Base-by-base conservation (phyloP, 2,329 filamentous ascomycete genomes). In the Canariomyces notabilis region DNA sequence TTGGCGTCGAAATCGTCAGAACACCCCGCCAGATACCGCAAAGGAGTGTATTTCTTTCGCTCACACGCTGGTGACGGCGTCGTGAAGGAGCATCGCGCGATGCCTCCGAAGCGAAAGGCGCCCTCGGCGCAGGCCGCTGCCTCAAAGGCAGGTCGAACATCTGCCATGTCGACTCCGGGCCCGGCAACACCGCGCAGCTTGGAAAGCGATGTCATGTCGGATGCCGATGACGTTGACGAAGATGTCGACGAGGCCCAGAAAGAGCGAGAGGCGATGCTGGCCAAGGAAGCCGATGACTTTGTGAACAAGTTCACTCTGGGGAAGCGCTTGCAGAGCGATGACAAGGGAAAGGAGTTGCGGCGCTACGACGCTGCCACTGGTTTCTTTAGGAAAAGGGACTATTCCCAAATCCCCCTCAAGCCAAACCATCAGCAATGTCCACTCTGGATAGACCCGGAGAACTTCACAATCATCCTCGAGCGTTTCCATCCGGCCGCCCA, bases 361-460 rank as follows among this genome's bases (percentile, higher is more conserved):
- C 52, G 53, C 38, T 44, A 53, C 33, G 64, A 66, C 37, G 55
- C 60, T 8, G 63, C 63, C 9, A 59, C 64, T 15, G 53, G 49
- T 6, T 60, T 59, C 41, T 65, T 65, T 39, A 60, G 59, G 29
- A 60, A 59, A 37, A 58, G 61, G 53, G 89, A 98, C 66, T 93
- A 93, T 64, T 90, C 87, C 39, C 85, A 85, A 55, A 75, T 95
- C 31, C 73, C 80, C 31, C 73, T 96, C 55, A 97, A 96, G 67
- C 80, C 85, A 3, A 91, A 97, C 65, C 89, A 95, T 69, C 80
- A 83, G 53, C 89, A 90, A 61, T 83, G 93, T 14, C 93, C 93
- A 14, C 76, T 97, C 49, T 97, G 89, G 88, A 93, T 98, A 57
- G 89, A 96, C 34, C 87, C 89, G 2, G 74, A 84, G 37, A 87